Base-by-base conservation (phyloP, 2,329 filamentous ascomycete genomes). In the Pseudogymnoascus sp. region DNA sequence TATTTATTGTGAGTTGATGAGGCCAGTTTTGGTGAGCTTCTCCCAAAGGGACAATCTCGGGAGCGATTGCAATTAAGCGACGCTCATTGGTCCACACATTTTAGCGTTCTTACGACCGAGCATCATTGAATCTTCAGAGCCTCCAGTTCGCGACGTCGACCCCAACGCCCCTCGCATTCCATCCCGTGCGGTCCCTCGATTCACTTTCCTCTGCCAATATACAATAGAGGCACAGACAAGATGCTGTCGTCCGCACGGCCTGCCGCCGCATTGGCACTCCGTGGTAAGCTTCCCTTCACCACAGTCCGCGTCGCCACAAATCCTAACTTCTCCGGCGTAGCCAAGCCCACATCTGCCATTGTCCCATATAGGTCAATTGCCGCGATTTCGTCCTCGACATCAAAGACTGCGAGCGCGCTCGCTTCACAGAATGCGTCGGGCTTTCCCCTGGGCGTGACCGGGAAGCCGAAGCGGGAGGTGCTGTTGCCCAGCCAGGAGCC, bases 401-500 rank as follows among this genome's bases (percentile, higher is more conserved):
- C 84, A 72, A 87, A 84, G 69, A 79, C 85, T 72, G 87, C 88
- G 66, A 81, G 81, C 61, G 78, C 81, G 66, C 72, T 83, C 63
- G 76, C 81, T 66, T 78, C 82, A 70, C 79, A 84, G 72, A 79
- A 79, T 64, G 79, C 81, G 65, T 74, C 74, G 74, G 82, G 77
- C 69, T 86, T 73, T 74, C 81, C 78, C 73, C 82, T 82, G 72
- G 66, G 69, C 24, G 70, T 78, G 35, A 76, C 74, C 44, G 74
- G 74, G 33, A 79, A 74, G 65, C 69, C 79, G 70, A 84, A 86
- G 70, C 84, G 83, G 74, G 88, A 93, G 78, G 89, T 95, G 64
- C 86, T 85, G 67, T 81, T 95, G 65, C 80, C 88, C 67, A 93
- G 88, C 76, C 86, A 96, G 78, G 87, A 91, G 77, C 82, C 82